Base-by-base conservation (phyloP, 2,329 filamentous ascomycete genomes). In the Scleromitrula shiraiana region DNA sequence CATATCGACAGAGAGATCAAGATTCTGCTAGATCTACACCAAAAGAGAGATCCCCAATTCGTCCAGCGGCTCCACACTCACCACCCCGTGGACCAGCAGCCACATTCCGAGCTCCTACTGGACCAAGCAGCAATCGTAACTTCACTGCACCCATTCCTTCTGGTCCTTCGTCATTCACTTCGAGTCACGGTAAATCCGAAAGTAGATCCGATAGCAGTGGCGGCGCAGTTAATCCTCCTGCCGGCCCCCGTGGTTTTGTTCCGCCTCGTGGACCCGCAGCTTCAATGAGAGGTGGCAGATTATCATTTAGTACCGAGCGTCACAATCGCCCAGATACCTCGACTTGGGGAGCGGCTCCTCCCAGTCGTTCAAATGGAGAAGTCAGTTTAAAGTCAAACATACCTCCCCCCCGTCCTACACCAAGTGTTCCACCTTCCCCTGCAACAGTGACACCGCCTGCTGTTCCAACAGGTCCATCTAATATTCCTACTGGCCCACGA, bases 161-260 rank as follows among this genome's bases (percentile, higher is more conserved):
- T 2, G 33, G 30, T 1, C 39, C 47, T 46, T 37, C 41, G 17
- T 22, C n/a, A 29, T 51, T 54, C 10, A 54, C 52, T 33, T 50
- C 57, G 17, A 50, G 49, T 17, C 50, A 53, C 32, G 57, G 47
- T 19, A 47, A 56, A 49, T 47, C 52, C 14, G 60, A 62, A 36
- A 58, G 47, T 19, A 47, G 57, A 49, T 47, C 52, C 14, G 60
- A 62, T 14, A 55, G 47, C 26, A 19, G 38, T 20, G 32, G 46
- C n/a, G 32, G 46, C 26, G 32, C 41, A 42, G 36, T 46, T 10
- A 35, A 20, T 23, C 62, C 62, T 33, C 63, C 63, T 30, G 56
- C 62, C n/a, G 63, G 63, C 41, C 63, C 63, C 44, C 59, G 63
- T 41, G 63, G 60, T 17, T 64, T 61, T 46, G 53, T 58, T 14